A percentile compares a stretch with the other conserved stretches of the same genome.
Evolutionary conservation across 2,329 filamentous ascomycete genomes (phyloP).

Genomic region (Colletotrichum karsti): DNA sequence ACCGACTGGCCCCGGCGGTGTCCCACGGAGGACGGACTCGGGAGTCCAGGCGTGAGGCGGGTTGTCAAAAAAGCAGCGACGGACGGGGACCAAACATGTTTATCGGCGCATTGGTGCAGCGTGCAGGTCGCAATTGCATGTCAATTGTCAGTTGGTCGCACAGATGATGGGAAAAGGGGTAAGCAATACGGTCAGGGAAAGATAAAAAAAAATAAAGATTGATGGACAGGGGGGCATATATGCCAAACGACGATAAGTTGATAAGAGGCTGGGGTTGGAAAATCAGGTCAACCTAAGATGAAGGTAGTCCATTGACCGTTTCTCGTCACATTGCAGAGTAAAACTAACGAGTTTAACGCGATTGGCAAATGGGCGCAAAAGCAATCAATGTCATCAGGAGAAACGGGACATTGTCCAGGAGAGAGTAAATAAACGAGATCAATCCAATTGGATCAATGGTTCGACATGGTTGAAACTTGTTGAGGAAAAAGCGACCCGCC

Average conservation of each 20-base stretch:
- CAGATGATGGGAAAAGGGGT: neutral
- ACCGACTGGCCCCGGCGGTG: neutral
- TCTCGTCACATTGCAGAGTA: neutral
- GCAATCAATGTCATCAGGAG: neutral
- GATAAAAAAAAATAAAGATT: neutral
- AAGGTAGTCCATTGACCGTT: conserved; percentile 13
- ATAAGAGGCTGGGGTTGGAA: conserved; percentile 22
- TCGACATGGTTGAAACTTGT: conserved; percentile 23
- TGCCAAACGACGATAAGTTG: conserved; percentile 2
- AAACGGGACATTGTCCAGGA: neutral
- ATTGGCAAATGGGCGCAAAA: neutral
- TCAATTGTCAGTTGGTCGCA: neutral
- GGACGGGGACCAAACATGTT: neutral
- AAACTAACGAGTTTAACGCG: no score
- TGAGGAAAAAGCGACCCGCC: conserved; percentile 17
- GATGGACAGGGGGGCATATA: conserved; percentile 13
- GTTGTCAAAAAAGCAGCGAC: neutral
- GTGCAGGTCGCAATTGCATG: neutral
- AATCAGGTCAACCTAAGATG: conserved; percentile 28
- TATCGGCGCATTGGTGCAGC: neutral
- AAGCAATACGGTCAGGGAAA: neutral
- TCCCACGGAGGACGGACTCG: neutral
- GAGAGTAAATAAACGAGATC: conserved; percentile 4
- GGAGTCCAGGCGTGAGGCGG: neutral
- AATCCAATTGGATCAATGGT: conserved; percentile 15